Percentiles rank a stretch among this genome's conserved stretches.
Conservation (phyloP, 768 basidiomycete genomes). For the Mycena vulgaris region DNA sequence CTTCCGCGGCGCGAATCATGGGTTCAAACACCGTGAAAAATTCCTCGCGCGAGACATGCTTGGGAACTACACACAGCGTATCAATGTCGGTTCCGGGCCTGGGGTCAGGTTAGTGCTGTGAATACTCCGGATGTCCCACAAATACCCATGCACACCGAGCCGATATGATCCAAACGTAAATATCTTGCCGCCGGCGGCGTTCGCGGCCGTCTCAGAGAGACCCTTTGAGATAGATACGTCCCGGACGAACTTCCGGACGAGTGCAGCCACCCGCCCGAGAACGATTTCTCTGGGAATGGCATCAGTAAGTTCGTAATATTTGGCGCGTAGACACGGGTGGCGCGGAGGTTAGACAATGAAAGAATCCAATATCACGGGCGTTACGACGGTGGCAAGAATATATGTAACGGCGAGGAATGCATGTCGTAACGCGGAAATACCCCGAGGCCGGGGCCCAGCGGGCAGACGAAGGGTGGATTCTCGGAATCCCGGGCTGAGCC, state of each 20-base stretch:
- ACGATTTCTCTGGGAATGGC: constrained; percentile 83
- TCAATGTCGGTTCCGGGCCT: constrained; percentile 97
- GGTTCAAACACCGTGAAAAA: constrained; percentile 93
- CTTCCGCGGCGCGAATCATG: constrained; percentile 88
- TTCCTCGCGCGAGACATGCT: constrained; percentile 95
- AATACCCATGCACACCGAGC: constrained; percentile 96
- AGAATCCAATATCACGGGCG: neutral
- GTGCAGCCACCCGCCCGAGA: constrained; percentile 87
- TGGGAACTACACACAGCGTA: constrained; percentile 95
- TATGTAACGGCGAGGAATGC: neutral
- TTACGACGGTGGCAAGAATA: neutral
- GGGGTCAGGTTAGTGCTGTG: no score
- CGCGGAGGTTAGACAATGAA: neutral
- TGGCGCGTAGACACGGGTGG: neutral
- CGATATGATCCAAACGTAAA: constrained; percentile 99
- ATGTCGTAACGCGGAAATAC: constrained; percentile 14
- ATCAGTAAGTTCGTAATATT: constrained; percentile 3
- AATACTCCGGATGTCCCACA: no score
- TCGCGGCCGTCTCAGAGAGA: constrained; percentile 89
- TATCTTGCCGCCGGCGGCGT: constrained; percentile 96
- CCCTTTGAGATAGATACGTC: constrained; percentile 84
- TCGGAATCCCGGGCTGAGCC: no score
- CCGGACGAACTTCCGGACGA: constrained; percentile 95
- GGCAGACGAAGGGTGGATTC: no score
- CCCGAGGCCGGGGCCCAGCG: neutral